phyloP scores from a whole-genome alignment of 805 yeast genomes.

The Metschnikowia noctiluminum region DNA sequence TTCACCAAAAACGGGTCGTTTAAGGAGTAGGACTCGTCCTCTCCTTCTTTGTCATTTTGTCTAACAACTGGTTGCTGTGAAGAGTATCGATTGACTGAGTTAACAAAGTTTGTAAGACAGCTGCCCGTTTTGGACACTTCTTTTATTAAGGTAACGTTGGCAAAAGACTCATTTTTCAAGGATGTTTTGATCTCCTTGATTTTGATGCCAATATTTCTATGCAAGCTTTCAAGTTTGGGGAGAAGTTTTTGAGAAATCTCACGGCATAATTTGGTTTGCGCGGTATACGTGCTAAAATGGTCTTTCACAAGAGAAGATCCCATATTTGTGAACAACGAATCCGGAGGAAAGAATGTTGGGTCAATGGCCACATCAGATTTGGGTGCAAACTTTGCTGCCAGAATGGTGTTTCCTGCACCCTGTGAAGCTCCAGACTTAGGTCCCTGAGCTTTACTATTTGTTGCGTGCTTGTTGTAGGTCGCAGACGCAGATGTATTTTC shows the following conservation, averaged over 20 bases:
- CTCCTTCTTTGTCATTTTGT: slow-evolving; percentile 22
- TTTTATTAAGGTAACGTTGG: slow-evolving; percentile 31
- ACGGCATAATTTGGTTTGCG: slow-evolving; percentile 27
- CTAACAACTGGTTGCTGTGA: slow-evolving; percentile 30
- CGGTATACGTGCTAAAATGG: slow-evolving; percentile 28
- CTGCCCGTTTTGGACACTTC: slow-evolving; percentile 59
- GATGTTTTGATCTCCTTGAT: slow-evolving; percentile 41
- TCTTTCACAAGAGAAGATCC: slow-evolving; percentile 34
- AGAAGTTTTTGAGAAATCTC: slow-evolving; percentile 33
- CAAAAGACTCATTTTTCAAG: slow-evolving; percentile 40
- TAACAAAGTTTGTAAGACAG: slow-evolving; percentile 38
- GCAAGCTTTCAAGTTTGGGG: slow-evolving; percentile 35
- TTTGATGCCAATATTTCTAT: slow-evolving; percentile 33
- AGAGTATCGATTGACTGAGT: slow-evolving; percentile 33
- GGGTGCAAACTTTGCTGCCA: slow-evolving; percentile 17
- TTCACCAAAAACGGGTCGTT: slow-evolving; percentile 43
- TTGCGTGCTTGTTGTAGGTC: background rate
- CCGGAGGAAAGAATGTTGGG: slow-evolving; percentile 23
- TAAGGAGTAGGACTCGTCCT: slow-evolving; percentile 25
- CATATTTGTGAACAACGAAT: slow-evolving; percentile 25
- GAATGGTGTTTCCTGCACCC: slow-evolving; percentile 3
- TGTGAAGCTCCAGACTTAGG: background rate
- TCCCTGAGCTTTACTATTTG: slow-evolving; percentile 1
- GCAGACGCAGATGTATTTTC: slow-evolving; percentile 4
- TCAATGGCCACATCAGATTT: slow-evolving; percentile 22